phyloP scores from a whole-genome alignment of 177 flowering plant species.

The Tripterygium wilfordii region DNA sequence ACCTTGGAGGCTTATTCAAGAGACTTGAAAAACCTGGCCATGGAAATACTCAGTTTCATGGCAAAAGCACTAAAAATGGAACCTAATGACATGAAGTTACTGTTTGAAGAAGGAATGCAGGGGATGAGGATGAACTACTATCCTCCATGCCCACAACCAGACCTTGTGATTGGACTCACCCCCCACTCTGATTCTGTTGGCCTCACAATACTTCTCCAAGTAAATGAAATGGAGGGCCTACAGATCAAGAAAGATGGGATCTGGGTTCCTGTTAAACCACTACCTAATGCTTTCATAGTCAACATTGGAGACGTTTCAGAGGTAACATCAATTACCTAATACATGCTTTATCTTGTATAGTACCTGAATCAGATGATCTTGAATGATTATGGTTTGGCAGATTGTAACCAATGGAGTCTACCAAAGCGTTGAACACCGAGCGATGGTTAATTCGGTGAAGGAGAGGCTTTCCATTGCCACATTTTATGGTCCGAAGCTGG shows the following conservation, averaged over 20 bases:
- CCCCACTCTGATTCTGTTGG: constrained; percentile 56
- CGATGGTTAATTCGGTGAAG: constrained; percentile 31
- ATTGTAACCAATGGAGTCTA: constrained; percentile 48
- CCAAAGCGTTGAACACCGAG: constrained; percentile 49
- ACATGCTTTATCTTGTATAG: no score
- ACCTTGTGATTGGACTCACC: constrained; percentile 42
- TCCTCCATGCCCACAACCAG: constrained; percentile 72
- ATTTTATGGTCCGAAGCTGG: constrained; percentile 4
- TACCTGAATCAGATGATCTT: no score
- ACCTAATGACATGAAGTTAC: constrained; percentile 24
- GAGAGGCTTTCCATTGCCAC: constrained; percentile 19
- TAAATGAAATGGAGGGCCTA: constrained; percentile 55
- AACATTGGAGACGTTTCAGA: constrained; percentile 65
- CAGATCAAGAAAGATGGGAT: constrained; percentile 46
- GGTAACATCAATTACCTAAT: constrained; percentile 27
- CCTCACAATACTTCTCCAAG: constrained; percentile 54
- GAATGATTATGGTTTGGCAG: no score
- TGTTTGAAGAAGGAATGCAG: constrained; percentile 43
- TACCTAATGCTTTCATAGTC: constrained; percentile 51
- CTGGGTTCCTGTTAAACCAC: constrained; percentile 51
- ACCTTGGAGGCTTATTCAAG: constrained; percentile 34
- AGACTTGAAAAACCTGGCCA: constrained; percentile 34
- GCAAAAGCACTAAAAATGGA: constrained; percentile 45
- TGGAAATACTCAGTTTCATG: constrained; percentile 27
- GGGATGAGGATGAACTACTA: constrained; percentile 55